Evolutionary conservation across 805 yeast species (phyloP).

Genomic region (Spathaspora sp.): DNA sequence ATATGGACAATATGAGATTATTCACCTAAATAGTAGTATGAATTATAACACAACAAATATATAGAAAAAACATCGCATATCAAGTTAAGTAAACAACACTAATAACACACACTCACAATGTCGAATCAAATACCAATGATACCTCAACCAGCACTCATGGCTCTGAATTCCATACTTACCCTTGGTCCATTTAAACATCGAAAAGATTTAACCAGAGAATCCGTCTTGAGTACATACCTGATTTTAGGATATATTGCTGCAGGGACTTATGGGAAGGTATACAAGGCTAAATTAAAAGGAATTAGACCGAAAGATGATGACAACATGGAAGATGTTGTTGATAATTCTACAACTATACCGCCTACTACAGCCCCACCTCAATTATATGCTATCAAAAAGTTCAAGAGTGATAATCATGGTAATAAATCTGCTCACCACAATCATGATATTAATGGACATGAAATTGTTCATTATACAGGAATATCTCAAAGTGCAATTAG

Average conservation of each 20-base stretch:
- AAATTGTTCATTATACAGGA: constrained; percentile 85
- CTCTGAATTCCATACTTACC: constrained; percentile 36
- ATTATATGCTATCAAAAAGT: constrained; percentile 87
- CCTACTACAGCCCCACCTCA: constrained; percentile 14
- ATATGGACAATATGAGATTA: background rate
- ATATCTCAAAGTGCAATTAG: constrained; percentile 94
- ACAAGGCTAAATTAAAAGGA: constrained; percentile 67
- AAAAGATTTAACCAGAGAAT: constrained; percentile 60
- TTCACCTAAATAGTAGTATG: background rate
- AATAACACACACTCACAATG: background rate
- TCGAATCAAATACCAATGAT: constrained; percentile 17
- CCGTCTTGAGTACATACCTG: constrained; percentile 81
- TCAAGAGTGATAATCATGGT: constrained; percentile 69
- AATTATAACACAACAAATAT: background rate
- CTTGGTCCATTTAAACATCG: constrained; percentile 44
- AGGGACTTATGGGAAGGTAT: constrained; percentile 94
- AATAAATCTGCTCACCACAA: constrained; percentile 27
- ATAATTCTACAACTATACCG: constrained; percentile 6
- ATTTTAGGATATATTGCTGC: constrained; percentile 96
- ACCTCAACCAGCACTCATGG: constrained; percentile 37
- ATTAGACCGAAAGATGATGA: constrained; percentile 5
- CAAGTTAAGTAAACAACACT: constrained; percentile 1
- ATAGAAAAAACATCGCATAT: background rate
- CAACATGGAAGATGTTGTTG: constrained; percentile 1
- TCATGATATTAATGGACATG: constrained; percentile 56